Evolutionary conservation across 495 filamentous ascomycete genomes (phyloP), one percentile per base, ranked within the genome.

Genomic region (Ramalina intermedia): DNA sequence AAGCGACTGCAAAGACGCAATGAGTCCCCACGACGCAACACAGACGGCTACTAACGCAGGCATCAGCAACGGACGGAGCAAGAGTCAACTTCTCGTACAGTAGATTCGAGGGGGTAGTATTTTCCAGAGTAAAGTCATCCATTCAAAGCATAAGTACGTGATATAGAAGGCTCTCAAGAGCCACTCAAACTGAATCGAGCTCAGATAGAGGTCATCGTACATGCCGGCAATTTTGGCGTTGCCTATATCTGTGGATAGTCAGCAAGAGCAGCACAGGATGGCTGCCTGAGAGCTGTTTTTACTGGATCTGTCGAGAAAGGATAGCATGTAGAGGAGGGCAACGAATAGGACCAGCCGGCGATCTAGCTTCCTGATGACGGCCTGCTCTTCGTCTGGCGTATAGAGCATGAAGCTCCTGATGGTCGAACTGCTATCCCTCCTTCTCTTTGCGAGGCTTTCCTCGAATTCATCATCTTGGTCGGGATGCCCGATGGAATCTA

Each of bases 301-400:
- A 86, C 82, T 87, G 3, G 80, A 86, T 54, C 84, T 72, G 60
- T 89, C 84, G 47, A 89, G 61, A 61, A 91, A 90, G 41, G 76
- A 80, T 33, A 96, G 69, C 68, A 90, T 72, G 59, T 94, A 95
- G 20, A 94, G 68, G 29, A 86, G 55, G 2, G 86, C 85, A 42
- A 94, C 67, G 60, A 93, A 93, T 4, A 84, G 61, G 16, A 94
- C 85, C 51, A 95, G 67, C 46, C 70, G 74, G 49, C 73, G 67
- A 62, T 95, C 87, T 54, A 94, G 78, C 56, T 78, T 84, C 57
- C 68, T 74, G 40, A 87, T 68, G 12, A 95, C 80, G 11, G 70
- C 70, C 35, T 61, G 64, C 59, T 94, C 88, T 58, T 94, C 85
- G 33, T 86, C 78, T 0, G 67, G 64, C 3, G 85, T 90, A 59